Evolutionary conservation across 225 moss, liverwort and hornwort species (phyloP).

Genomic region (Polytrichum formosum): DNA sequence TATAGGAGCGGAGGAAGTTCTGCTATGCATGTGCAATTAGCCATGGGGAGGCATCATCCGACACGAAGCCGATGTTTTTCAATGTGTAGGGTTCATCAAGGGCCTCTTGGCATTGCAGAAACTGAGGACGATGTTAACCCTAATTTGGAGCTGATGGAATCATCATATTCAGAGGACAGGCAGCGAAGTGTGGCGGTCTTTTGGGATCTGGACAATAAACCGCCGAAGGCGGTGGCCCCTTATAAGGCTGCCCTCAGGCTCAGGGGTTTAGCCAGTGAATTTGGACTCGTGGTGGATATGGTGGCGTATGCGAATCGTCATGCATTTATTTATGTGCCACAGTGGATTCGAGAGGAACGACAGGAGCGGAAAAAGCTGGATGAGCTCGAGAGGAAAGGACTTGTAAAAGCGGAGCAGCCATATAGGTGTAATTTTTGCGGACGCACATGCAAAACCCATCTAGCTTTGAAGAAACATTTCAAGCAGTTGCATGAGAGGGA

Average conservation of each 20-base stretch:
- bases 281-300: slow-evolving; percentile 86
- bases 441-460: slow-evolving; percentile 56
- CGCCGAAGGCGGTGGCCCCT: slow-evolving; percentile 65
- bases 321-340: slow-evolving; percentile 74
- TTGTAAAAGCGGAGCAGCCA: slow-evolving; percentile 50
- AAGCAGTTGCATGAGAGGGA: slow-evolving; percentile 93
- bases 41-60: too few relatives aligned
- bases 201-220: slow-evolving; percentile 95
- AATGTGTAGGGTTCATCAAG: too few relatives aligned
- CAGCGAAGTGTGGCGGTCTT: slow-evolving; percentile 72
- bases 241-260: slow-evolving; percentile 75
- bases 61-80: too few relatives aligned
- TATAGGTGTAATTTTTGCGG: slow-evolving; percentile 83
- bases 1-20: too few relatives aligned
- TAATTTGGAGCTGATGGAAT: too few relatives aligned
- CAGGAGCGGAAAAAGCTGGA: slow-evolving; percentile 65
- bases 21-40: too few relatives aligned
- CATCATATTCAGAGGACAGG: slow-evolving; percentile 10
- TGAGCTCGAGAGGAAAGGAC: slow-evolving; percentile 60
- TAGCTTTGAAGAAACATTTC: slow-evolving; percentile 83
- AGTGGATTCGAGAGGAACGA: slow-evolving; percentile 84
- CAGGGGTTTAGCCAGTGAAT: slow-evolving; percentile 63
- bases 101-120: too few relatives aligned
- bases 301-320: slow-evolving; percentile 88
- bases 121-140: too few relatives aligned